Base-by-base conservation (phyloP, 2,329 filamentous ascomycete species). In the Fusarium austroafricanum region DNA sequence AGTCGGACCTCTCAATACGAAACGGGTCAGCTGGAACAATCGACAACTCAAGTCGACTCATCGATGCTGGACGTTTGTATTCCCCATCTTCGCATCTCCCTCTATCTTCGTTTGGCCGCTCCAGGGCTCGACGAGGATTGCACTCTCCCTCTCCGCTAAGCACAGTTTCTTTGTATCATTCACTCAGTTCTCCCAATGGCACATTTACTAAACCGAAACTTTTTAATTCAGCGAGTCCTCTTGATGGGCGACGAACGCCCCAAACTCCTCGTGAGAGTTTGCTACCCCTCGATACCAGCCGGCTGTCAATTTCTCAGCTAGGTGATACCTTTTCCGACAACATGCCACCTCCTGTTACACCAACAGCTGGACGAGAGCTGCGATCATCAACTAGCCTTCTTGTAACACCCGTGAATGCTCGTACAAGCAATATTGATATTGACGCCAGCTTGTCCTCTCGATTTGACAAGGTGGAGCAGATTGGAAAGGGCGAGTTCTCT, bases 401-500 rank as follows among this genome's bases (percentile, higher is more conserved):
- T 71, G 89, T 92, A 42, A 91, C 90, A 6, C 87, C 90, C 3
- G 84, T 94, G 54, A 90, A 92, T 70, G 87, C 86, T 10, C 87
- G 90, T 58, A 87, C 87, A n/a, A 86, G 87, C 33, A 87, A 88
- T 44, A 89, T 96, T 64, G 86, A 82, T 17, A 72, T 95, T 17
- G 95, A 98, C 74, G 87, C 89, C 21, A 88, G 87, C 52, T 81
- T 97, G 51, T 88, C 87, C 14, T 86, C 88, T 5, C 89, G 92
- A 54, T 99, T 99, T 76, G 89, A 91, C 55, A 92, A 90, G 62
- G 91, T 96, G 14, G 92, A 93, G 71, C 85, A 90, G 61, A 86
- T 95, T 68, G 95, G 95, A 46, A 90, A 90, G 61, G 96, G 96
- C 59, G 95, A 97, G 77, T 99, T 99, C 76, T 98, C 96, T 0